Evolutionary conservation across 495 filamentous ascomycete species (phyloP).

Genomic region (Aspergillus mulundensis): DNA sequence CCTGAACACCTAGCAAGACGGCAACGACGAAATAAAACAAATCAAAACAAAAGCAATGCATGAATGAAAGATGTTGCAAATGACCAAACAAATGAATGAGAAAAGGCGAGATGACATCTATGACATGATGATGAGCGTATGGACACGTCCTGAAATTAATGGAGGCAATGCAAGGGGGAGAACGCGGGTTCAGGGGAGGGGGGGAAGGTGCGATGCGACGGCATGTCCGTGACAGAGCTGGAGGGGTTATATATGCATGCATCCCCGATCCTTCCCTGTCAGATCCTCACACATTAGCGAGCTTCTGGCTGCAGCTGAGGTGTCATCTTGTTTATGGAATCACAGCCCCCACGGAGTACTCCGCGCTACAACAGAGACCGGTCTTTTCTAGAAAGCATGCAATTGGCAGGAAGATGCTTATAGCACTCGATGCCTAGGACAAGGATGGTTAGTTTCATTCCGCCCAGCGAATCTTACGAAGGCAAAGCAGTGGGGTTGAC

Average conservation of each 20-base stretch:
- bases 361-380: no score
- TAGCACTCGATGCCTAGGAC: constrained; percentile 5
- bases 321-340: not conserved
- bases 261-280: not conserved
- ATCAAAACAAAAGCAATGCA: not conserved
- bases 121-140: not conserved
- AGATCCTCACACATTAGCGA: not conserved
- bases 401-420: not conserved
- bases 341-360: not conserved
- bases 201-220: not conserved
- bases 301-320: not conserved
- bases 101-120: not conserved
- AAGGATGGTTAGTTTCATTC: not conserved
- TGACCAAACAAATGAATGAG: not conserved
- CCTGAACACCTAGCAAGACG: not conserved
- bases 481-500: not conserved
- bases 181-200: not conserved
- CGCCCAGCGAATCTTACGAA: not conserved
- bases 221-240: not conserved
- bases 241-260: no score
- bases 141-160: not conserved
- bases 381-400: not conserved
- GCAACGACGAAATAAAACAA: not conserved
- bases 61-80: not conserved
- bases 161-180: not conserved